Conservation (phyloP, 495 filamentous ascomycete genomes). For the Trichoderma virens region DNA sequence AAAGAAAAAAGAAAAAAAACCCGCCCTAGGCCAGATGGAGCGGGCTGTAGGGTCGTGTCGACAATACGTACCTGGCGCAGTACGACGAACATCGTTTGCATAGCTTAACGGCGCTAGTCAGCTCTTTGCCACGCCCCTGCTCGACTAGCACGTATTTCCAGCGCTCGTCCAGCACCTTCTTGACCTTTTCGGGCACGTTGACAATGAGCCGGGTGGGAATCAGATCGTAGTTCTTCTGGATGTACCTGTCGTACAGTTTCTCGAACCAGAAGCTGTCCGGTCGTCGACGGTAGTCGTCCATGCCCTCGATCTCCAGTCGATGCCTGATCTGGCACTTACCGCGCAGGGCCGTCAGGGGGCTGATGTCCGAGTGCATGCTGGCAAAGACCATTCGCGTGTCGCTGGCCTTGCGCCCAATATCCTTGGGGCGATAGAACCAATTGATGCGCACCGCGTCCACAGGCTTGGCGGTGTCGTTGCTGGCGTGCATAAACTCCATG, state of each 20-base stretch:
- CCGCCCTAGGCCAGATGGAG: conserved; percentile 6
- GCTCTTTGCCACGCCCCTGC: conserved; percentile 81
- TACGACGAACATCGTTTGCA: conserved; percentile 88
- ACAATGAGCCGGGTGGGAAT: conserved; percentile 88
- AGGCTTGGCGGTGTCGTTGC: conserved; percentile 60
- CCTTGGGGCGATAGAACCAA: conserved; percentile 96
- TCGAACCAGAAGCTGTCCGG: conserved; percentile 94
- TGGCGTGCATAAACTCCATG: conserved; percentile 89
- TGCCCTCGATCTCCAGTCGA: conserved; percentile 70
- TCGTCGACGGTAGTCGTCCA: conserved; percentile 74
- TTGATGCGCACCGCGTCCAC: conserved; percentile 89
- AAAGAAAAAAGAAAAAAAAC: not conserved
- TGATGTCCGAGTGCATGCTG: conserved; percentile 97
- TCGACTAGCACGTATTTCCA: conserved; percentile 96
- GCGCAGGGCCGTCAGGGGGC: conserved; percentile 82
- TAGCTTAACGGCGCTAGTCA: conserved; percentile 91
- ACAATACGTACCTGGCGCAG: conserved; percentile 71
- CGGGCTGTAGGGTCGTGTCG: conserved; percentile 11
- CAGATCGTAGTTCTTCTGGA: conserved; percentile 94
- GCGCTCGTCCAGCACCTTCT: conserved; percentile 86
- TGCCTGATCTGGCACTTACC: conserved; percentile 88
- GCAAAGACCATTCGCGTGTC: conserved; percentile 87
- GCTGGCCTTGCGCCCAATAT: conserved; percentile 83
- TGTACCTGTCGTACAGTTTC: conserved; percentile 96
- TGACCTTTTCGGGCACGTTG: conserved; percentile 90